Percentiles rank a stretch among this genome's conserved stretches.
Evolutionary conservation across 2,329 filamentous ascomycete genomes (phyloP).

Genomic region (Macrophomina phaseolina): DNA sequence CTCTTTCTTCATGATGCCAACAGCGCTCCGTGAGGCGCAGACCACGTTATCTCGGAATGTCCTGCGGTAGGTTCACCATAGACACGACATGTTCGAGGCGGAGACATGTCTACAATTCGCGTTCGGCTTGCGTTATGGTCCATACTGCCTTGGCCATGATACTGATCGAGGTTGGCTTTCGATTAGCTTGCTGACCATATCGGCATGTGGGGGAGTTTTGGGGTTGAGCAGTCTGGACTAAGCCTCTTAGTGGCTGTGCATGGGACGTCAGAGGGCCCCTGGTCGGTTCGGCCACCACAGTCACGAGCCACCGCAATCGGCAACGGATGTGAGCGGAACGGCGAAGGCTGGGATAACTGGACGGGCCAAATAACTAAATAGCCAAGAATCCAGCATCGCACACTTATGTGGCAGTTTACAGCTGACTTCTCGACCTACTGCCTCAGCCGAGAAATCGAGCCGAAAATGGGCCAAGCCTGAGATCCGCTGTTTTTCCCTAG

Average conservation of each 20-base stretch:
- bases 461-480: too few species aligned
- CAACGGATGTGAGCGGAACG: not conserved
- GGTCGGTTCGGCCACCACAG: not conserved
- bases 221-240: not conserved
- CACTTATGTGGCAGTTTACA: not conserved
- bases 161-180: not conserved
- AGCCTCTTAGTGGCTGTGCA: slow-evolving; percentile 3
- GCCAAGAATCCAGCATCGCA: not conserved
- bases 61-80: not conserved
- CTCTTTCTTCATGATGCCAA: not conserved
- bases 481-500: too few species aligned
- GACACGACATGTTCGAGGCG: not conserved
- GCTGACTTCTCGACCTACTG: not conserved
- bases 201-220: slow-evolving; percentile 1
- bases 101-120: not conserved
- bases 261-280: not conserved
- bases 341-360: not conserved
- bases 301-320: not conserved
- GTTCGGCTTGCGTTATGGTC: not conserved
- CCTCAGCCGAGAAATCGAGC: too few species aligned
- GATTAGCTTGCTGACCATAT: not conserved
- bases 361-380: not conserved
- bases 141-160: not conserved
- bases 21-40: not conserved
- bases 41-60: not conserved